Evolutionary conservation across 2,329 filamentous ascomycete species (phyloP).

Genomic region (Colletotrichum tropicicola): DNA sequence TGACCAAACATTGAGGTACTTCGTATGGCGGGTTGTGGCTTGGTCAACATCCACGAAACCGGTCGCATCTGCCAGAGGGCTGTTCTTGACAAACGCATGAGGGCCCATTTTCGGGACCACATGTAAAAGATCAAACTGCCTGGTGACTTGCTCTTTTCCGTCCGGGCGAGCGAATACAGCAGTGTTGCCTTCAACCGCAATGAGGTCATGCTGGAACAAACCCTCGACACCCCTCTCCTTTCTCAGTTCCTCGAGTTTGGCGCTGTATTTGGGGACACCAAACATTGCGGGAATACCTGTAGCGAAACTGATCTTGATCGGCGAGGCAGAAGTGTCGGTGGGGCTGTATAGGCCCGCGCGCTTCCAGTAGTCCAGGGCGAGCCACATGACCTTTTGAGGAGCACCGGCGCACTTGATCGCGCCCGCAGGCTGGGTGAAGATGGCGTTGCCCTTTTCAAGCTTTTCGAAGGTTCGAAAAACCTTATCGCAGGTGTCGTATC

Average conservation of each 20-base stretch:
- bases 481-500: slow-evolving; percentile 64
- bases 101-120: slow-evolving; percentile 68
- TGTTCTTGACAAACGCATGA: slow-evolving; percentile 62
- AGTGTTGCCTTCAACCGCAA: slow-evolving; percentile 60
- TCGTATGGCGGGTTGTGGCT: slow-evolving; percentile 60
- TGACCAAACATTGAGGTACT: slow-evolving; percentile 66
- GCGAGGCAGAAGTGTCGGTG: slow-evolving; percentile 45
- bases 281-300: slow-evolving; percentile 67
- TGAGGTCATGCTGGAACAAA: slow-evolving; percentile 65
- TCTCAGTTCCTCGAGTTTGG: slow-evolving; percentile 61
- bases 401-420: slow-evolving; percentile 69
- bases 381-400: slow-evolving; percentile 71
- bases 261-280: slow-evolving; percentile 67
- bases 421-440: slow-evolving; percentile 69
- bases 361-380: slow-evolving; percentile 68
- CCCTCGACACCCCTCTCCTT: slow-evolving; percentile 64
- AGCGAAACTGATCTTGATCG: slow-evolving; percentile 63
- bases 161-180: slow-evolving; percentile 58
- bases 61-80: slow-evolving; percentile 60
- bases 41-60: slow-evolving; percentile 68
- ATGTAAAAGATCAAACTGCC: slow-evolving; percentile 63
- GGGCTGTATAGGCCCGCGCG: slow-evolving; percentile 58
- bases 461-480: slow-evolving; percentile 57
- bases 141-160: slow-evolving; percentile 52
- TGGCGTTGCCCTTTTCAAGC: slow-evolving; percentile 58